Base-by-base conservation (phyloP, 306 rosid species). In the Herpetospermum pedunculosum region DNA sequence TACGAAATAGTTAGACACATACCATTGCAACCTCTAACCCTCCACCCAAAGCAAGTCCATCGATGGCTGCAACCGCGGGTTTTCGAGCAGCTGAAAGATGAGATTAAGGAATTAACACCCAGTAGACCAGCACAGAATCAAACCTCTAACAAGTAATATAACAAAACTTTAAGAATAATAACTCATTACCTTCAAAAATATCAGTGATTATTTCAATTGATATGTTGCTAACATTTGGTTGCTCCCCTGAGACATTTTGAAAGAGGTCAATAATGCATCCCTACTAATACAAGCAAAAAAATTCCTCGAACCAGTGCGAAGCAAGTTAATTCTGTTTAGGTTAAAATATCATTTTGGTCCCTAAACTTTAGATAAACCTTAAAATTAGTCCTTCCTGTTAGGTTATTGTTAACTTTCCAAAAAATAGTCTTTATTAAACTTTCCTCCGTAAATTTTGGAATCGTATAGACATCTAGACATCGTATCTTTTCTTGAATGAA, bases 1-100 rank as follows among this genome's bases (percentile, higher is more conserved):
- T 15, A 14, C 60, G 46, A 69, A 73, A 73, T 67, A 16, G 77
- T 37, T 65, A 75, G 19, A 40, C 26, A 64, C 87, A 64, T 88
- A 93, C 97, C 98, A 93, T 93, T 72, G 98, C 96, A 78, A 93
- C 82, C 90, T 93, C 98, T 81, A 93, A 81, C n/a, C 98, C 98
- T 85, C 98, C 98, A 68, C 98, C 98, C 75, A 93, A 79, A 75
- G 98, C 98, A 70, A 91, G 94, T 67, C 98, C 98, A 86, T 93
- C 94, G 72, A 93, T 91, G 52, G 98, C 97, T 65, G 98, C 98
- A 80, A 93, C 98, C 1, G 92, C 87, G 32, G 98, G 98, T 48
- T 93, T 93, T 87, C 77, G 84, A 28, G 94, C 62, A 29, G 90
- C 98, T 93, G 84, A 77, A 69, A 85, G 69, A 75, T 38, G 76